These are phyloP conservation scores for Lyophyllum decastes DNA, from an alignment of 768 basidiomycete species.

Conservation along the genomic window DNA sequence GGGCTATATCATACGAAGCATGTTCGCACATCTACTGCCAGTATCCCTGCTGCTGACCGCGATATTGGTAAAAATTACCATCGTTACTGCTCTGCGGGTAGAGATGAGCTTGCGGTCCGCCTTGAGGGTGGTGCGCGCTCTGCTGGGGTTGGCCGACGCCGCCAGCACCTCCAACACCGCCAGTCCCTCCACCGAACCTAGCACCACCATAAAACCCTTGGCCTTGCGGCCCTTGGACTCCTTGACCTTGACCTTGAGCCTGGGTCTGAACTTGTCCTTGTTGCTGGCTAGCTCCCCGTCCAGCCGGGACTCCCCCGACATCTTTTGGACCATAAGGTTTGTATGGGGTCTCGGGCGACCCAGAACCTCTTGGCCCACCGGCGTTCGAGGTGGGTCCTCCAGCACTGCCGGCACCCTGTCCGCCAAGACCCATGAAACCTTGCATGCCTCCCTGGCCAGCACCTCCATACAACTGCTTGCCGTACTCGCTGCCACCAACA, in stretches of 20 bases:
- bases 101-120: slow-evolving; percentile 55
- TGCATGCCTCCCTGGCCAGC: slow-evolving; percentile 60
- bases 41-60: slow-evolving; percentile 63
- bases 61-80: slow-evolving; percentile 72
- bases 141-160: slow-evolving; percentile 44
- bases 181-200: slow-evolving; percentile 42
- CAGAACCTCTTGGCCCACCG: slow-evolving; percentile 51
- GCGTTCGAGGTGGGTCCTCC: slow-evolving; percentile 39
- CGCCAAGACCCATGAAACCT: slow-evolving; percentile 68
- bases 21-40: slow-evolving; percentile 47
- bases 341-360: slow-evolving; percentile 73
- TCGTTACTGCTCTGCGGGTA: slow-evolving; percentile 69
- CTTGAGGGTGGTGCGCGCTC: slow-evolving; percentile 42
- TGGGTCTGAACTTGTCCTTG: slow-evolving; percentile 50
- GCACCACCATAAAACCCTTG: slow-evolving; percentile 52
- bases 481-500: slow-evolving; percentile 41
- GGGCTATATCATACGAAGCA: slow-evolving; percentile 6
- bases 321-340: slow-evolving; percentile 78
- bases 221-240: slow-evolving; percentile 51
- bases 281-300: slow-evolving; percentile 42
- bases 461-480: slow-evolving; percentile 49
- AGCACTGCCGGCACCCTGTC: slow-evolving; percentile 41
- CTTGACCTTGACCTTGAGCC: slow-evolving; percentile 51
- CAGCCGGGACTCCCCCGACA: slow-evolving; percentile 48
- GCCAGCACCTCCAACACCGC: slow-evolving; percentile 36